Conservation (phyloP, 331 rosid genomes). For the Acacia pycnantha region DNA sequence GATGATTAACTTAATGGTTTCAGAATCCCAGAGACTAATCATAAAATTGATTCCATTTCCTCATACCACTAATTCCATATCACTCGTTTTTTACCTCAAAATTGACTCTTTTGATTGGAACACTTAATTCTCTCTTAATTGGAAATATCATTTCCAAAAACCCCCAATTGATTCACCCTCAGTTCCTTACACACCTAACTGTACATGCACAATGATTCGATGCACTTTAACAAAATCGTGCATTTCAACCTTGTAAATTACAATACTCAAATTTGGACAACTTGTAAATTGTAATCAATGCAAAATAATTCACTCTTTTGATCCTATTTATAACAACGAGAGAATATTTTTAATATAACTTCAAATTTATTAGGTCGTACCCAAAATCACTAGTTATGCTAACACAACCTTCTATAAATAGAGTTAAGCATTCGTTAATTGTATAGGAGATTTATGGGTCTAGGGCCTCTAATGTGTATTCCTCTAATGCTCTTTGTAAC, state of each 20-base stretch:
- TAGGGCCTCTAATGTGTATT: too few species aligned
- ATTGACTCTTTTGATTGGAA: neutral
- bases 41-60: conserved; percentile 34
- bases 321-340: too few species aligned
- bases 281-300: too few species aligned
- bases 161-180: conserved; percentile 5
- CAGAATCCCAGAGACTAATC: conserved; percentile 34
- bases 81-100: conserved; percentile 16
- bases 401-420: neutral
- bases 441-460: too few species aligned
- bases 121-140: neutral
- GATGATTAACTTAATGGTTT: conserved; percentile 5
- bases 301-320: too few species aligned
- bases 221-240: neutral
- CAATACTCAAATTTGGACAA: too few species aligned
- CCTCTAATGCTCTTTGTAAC: too few species aligned
- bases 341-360: neutral
- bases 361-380: neutral
- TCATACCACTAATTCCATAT: conserved; percentile 26
- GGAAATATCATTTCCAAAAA: neutral
- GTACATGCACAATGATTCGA: neutral
- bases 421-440: neutral
- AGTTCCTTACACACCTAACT: neutral
- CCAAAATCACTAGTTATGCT: neutral
- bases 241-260: neutral